phyloP scores from a whole-genome alignment of 768 basidiomycete species.

The Boletus sp. region DNA sequence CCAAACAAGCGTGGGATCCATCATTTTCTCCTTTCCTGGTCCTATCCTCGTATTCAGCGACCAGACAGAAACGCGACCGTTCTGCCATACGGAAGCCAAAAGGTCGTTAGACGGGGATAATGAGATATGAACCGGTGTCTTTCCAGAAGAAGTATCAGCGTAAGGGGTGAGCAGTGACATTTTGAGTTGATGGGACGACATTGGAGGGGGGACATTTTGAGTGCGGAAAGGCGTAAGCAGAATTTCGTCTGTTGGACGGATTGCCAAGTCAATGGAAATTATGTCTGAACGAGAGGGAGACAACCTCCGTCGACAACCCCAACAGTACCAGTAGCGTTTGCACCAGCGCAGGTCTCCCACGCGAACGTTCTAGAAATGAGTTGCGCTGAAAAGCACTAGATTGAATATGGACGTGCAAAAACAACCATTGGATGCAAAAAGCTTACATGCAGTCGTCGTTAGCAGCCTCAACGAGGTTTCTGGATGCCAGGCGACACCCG shows the following conservation, averaged over 20 bases:
- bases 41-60: slow-evolving; percentile 59
- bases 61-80: slow-evolving; percentile 69
- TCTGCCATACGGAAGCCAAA: slow-evolving; percentile 66
- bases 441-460: slow-evolving; percentile 64
- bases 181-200: slow-evolving; percentile 64
- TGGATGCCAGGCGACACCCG: slow-evolving; percentile 82
- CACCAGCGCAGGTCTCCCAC: slow-evolving; percentile 80
- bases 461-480: slow-evolving; percentile 67
- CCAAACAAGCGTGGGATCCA: slow-evolving; percentile 49
- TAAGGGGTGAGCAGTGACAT: slow-evolving; percentile 12
- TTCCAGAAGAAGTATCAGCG: background rate
- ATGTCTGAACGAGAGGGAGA: slow-evolving; percentile 24
- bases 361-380: slow-evolving; percentile 60
- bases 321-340: slow-evolving; percentile 78
- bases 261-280: background rate
- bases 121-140: slow-evolving; percentile 60
- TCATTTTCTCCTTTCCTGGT: slow-evolving; percentile 53
- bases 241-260: slow-evolving; percentile 50
- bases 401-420: slow-evolving; percentile 3
- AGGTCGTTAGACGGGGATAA: slow-evolving; percentile 57
- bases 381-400: slow-evolving; percentile 34
- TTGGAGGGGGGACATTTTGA: slow-evolving; percentile 98
- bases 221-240: slow-evolving; percentile 90
- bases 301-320: slow-evolving; percentile 87
- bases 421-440: background rate